These are phyloP conservation scores for Cladosporium velox DNA, from an alignment of 2,329 filamentous ascomycete species.

Conservation along the genomic window DNA sequence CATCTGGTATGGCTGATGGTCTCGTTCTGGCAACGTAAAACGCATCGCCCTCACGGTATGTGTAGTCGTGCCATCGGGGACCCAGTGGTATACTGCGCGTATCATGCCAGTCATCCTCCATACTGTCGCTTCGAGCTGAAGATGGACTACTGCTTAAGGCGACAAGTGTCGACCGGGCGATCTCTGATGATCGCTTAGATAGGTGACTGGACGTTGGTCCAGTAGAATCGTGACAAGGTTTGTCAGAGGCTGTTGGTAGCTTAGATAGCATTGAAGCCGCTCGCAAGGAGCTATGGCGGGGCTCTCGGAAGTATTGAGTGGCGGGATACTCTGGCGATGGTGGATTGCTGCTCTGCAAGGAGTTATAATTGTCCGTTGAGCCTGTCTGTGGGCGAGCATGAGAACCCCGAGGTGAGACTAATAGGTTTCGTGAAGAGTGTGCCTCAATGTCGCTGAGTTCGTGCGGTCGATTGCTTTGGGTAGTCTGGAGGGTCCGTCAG, in stretches of 20 bases:
- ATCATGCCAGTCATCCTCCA: constrained; percentile 9
- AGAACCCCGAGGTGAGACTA: background rate
- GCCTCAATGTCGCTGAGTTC: background rate
- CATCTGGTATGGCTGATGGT: background rate
- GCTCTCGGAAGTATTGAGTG: constrained; percentile 10
- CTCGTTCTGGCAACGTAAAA: background rate
- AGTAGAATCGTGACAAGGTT: background rate
- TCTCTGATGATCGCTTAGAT: background rate
- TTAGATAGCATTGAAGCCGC: background rate
- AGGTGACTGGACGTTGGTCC: background rate
- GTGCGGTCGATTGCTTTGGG: background rate
- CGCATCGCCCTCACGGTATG: constrained; percentile 11
- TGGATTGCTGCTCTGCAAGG: background rate
- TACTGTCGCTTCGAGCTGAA: background rate
- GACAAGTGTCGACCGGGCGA: background rate
- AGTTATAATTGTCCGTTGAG: background rate
- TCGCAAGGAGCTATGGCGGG: constrained; percentile 14
- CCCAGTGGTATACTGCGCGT: constrained; percentile 10
- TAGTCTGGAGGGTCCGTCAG: background rate
- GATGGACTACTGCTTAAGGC: background rate
- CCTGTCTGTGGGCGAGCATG: background rate
- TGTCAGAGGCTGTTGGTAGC: background rate
- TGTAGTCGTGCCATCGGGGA: constrained; percentile 16
- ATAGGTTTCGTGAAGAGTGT: background rate
- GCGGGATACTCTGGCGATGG: background rate